These are phyloP conservation scores for Kazachstania bromeliacearum DNA, from an alignment of 805 yeast genomes.

Conservation along the genomic window DNA sequence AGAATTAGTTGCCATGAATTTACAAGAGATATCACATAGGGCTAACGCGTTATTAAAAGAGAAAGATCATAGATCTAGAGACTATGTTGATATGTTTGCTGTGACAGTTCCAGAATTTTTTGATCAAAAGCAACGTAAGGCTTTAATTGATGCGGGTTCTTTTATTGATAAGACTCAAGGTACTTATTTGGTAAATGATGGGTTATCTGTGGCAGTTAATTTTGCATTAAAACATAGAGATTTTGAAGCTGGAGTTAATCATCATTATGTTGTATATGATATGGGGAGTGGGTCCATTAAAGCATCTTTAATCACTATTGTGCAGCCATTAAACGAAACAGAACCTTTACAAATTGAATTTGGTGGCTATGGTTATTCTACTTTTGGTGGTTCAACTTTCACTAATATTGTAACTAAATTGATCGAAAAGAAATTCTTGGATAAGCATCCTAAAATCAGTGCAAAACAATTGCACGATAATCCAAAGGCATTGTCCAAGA, in stretches of 20 bases:
- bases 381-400: slow-evolving; percentile 70
- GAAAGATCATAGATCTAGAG: slow-evolving; percentile 41
- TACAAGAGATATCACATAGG: slow-evolving; percentile 54
- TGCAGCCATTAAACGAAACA: slow-evolving; percentile 34
- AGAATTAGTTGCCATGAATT: slow-evolving; percentile 76
- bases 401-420: slow-evolving; percentile 57
- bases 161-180: slow-evolving; percentile 49
- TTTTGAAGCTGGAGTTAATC: slow-evolving; percentile 29
- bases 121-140: slow-evolving; percentile 52
- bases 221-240: slow-evolving; percentile 40
- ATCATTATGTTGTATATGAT: slow-evolving; percentile 68
- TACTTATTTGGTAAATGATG: slow-evolving; percentile 69
- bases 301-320: slow-evolving; percentile 68
- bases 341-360: slow-evolving; percentile 44
- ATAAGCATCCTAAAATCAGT: slow-evolving; percentile 32
- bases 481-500: slow-evolving; percentile 52
- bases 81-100: slow-evolving; percentile 51
- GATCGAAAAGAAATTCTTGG: slow-evolving; percentile 50
- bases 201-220: slow-evolving; percentile 82
- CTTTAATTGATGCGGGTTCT: slow-evolving; percentile 64
- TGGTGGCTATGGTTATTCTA: slow-evolving; percentile 63
- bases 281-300: slow-evolving; percentile 89
- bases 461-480: slow-evolving; percentile 35
- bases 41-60: slow-evolving; percentile 53
- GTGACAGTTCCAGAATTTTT: slow-evolving; percentile 72